Evolutionary conservation across 2,329 filamentous ascomycete species (phyloP), one percentile per base, ranked within the genome.

Genomic region (Sclerotiophoma versabilis): DNA sequence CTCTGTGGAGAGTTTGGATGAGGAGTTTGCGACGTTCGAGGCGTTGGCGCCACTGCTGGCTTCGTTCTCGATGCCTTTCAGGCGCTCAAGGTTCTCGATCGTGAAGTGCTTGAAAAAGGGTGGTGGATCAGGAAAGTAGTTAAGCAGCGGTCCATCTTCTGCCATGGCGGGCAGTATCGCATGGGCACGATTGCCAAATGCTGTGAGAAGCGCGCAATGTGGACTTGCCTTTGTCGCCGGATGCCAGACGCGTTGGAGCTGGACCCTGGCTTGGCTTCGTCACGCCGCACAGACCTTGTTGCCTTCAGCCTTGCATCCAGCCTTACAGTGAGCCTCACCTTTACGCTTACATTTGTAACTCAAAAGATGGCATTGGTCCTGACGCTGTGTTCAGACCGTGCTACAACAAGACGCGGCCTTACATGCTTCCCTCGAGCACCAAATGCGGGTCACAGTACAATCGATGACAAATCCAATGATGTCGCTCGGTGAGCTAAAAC

Each of bases 41-140:
- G 71, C 63, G 12, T 71, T 49, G 11, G 54, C 50, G 41, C 55
- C 57, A 8, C 43, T 38, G 10, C 43, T 49, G 26, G 51, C 58
- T 15, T 77, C 71, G 20, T 74, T 75, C 61, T 81, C 82, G 47
- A 83, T 70, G 32, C 81, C 69, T 50, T 81, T 76, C 20, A 90
- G 76, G 41, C 85, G 85, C 12, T 84, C 77, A 46, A 91, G 68
- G 69, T 93, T 96, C 23, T 89, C 85, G 3, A 86, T 75, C 0
- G 91, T 96, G 76, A 98, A 98, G 73, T 90, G 83, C 63, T 89
- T 88, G 87, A 91, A 98, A 78, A 97, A 96, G 0, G 89, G 87
- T 22, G 95, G 95, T 22, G 95, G 95, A 46, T 89, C 86, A 20
- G 95, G 93, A 72, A 92, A 96, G 33, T 88, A 63, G 37, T 66